Conservation (phyloP, 2,329 filamentous ascomycete genomes). For the Ophiostoma montium region DNA sequence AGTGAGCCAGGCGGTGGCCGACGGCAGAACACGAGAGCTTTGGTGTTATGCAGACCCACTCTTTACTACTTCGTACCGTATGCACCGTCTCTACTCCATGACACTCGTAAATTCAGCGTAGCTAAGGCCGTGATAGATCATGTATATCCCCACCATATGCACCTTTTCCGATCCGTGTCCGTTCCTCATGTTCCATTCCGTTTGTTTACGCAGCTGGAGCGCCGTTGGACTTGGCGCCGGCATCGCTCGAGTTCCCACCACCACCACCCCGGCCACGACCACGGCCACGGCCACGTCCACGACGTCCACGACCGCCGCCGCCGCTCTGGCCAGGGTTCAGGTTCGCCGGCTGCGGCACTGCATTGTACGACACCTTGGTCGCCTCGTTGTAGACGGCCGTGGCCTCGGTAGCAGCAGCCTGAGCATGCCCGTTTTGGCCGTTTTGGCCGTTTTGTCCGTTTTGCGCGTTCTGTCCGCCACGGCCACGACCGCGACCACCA, state of each 20-base stretch:
- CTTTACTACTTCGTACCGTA: too few species aligned
- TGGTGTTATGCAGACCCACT: too few species aligned
- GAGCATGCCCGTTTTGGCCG: background rate
- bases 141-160: background rate
- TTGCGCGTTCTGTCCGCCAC: background rate
- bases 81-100: too few species aligned
- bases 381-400: slow-evolving; percentile 16
- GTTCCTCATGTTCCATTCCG: too few species aligned
- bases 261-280: slow-evolving; percentile 28
- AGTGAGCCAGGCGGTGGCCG: slow-evolving; percentile 9
- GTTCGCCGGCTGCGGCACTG: slow-evolving; percentile 45
- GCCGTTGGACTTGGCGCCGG: background rate
- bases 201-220: too few species aligned
- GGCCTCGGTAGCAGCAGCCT: background rate
- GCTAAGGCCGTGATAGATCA: background rate
- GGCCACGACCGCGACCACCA: slow-evolving; percentile 4
- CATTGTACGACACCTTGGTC: slow-evolving; percentile 30
- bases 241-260: slow-evolving; percentile 18
- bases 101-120: background rate
- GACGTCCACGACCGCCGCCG: slow-evolving; percentile 25
- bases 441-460: background rate
- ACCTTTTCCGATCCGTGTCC: background rate
- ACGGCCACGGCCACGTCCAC: slow-evolving; percentile 23
- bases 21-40: slow-evolving; percentile 7
- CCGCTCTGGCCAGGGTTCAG: slow-evolving; percentile 33